phyloP scores from a whole-genome alignment of 768 basidiomycete species.

The Gloeopeniophorella convolvens region DNA sequence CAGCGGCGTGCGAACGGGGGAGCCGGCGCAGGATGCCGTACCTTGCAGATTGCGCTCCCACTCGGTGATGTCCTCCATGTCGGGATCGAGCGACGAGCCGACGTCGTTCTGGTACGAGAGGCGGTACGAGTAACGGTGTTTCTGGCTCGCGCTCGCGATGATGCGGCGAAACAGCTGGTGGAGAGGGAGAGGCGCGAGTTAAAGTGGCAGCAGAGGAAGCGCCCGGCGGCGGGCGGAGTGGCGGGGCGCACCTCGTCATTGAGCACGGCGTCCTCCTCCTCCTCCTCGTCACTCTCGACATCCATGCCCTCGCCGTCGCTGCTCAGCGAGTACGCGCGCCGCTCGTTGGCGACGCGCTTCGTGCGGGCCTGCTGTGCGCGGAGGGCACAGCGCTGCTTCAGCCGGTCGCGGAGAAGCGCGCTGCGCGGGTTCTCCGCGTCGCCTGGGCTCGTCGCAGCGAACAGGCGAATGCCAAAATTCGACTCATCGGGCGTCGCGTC shows the following conservation, averaged over 20 bases:
- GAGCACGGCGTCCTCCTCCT: constrained; percentile 15
- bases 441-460: neutral
- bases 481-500: neutral
- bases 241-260: constrained; percentile 24
- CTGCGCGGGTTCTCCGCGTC: constrained; percentile 16
- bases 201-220: neutral
- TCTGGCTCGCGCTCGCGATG: constrained; percentile 46
- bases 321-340: constrained; percentile 15
- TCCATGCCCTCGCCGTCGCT: constrained; percentile 24
- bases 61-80: constrained; percentile 51
- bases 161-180: constrained; percentile 61
- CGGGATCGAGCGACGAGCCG: constrained; percentile 72
- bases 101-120: constrained; percentile 63
- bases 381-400: constrained; percentile 23
- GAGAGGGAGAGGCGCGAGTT: neutral
- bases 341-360: constrained; percentile 12
- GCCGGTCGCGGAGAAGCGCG: constrained; percentile 22
- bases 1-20: neutral
- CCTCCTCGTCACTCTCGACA: constrained; percentile 17
- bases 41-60: constrained; percentile 57
- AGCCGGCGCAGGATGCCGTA: constrained; percentile 17
- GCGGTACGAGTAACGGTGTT: constrained; percentile 46
- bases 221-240: too few relatives aligned
- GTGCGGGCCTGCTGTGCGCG: constrained; percentile 20
- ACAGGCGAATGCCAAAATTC: neutral